phyloP scores from a whole-genome alignment of 2,329 filamentous ascomycete species.

The Fusarium gaditjirri region DNA sequence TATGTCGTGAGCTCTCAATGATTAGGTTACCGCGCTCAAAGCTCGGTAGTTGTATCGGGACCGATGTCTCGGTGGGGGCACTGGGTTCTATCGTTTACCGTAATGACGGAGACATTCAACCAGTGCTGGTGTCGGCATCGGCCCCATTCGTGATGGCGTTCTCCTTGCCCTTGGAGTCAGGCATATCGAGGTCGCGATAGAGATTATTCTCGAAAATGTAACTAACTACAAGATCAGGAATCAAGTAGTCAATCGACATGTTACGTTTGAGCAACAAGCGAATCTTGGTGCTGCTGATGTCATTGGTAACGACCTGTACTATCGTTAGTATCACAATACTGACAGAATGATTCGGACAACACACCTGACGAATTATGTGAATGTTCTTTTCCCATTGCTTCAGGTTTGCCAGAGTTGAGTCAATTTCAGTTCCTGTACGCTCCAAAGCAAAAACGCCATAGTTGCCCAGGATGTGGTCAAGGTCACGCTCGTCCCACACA shows the following conservation, averaged over 20 bases:
- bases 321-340: slow-evolving; percentile 12
- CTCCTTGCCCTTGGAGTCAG: slow-evolving; percentile 43
- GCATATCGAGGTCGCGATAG: slow-evolving; percentile 63
- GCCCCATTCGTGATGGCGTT: slow-evolving; percentile 17
- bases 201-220: slow-evolving; percentile 76
- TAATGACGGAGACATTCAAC: slow-evolving; percentile 33
- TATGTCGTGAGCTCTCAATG: slow-evolving; percentile 16
- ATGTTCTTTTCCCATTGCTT: slow-evolving; percentile 88
- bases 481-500: slow-evolving; percentile 85
- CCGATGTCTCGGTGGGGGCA: background rate
- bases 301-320: slow-evolving; percentile 78
- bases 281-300: slow-evolving; percentile 85
- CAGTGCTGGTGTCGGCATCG: slow-evolving; percentile 42
- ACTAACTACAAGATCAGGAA: slow-evolving; percentile 77
- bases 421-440: slow-evolving; percentile 86
- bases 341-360: background rate
- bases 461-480: slow-evolving; percentile 86
- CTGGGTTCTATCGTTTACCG: slow-evolving; percentile 17
- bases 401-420: slow-evolving; percentile 84
- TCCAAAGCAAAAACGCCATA: slow-evolving; percentile 91
- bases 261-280: slow-evolving; percentile 81
- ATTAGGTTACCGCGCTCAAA: background rate
- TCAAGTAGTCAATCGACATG: slow-evolving; percentile 80
- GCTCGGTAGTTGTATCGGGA: slow-evolving; percentile 13
- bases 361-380: slow-evolving; percentile 76